Evolutionary conservation across 139 green algal genomes (phyloP).

Genomic region (Closterium sp.): DNA sequence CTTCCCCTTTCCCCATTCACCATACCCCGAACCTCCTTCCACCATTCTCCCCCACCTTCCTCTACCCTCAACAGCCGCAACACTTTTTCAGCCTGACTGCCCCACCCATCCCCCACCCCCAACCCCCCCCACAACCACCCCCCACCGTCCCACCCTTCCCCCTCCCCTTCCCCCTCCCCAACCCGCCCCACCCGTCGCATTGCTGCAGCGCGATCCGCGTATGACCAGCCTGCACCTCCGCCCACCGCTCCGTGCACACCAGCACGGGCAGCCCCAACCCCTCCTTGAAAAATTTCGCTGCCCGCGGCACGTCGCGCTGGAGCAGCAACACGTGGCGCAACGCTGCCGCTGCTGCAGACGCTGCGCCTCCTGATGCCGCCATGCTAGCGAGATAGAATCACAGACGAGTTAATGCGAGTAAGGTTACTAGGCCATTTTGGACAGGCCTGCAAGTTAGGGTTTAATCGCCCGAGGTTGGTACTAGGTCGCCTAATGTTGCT

Average conservation of each 20-base stretch:
- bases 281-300: constrained; percentile 68
- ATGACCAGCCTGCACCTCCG: constrained; percentile 44
- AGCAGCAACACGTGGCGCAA: constrained; percentile 66
- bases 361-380: background rate
- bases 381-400: background rate
- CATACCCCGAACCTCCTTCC: background rate
- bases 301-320: constrained; percentile 67
- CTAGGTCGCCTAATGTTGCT: background rate
- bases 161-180: background rate
- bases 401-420: background rate
- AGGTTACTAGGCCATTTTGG: background rate
- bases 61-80: too few relatives aligned
- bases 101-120: too few relatives aligned
- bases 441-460: too few relatives aligned
- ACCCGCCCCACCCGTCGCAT: constrained; percentile 46
- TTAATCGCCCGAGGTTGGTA: background rate
- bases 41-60: background rate
- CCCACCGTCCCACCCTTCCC: background rate
- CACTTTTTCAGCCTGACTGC: too few relatives aligned
- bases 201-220: constrained; percentile 27
- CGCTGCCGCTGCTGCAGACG: background rate
- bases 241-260: constrained; percentile 70
- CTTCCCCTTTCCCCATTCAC: background rate
- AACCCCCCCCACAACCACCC: background rate
- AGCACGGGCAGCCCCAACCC: constrained; percentile 65